phyloP scores from a whole-genome alignment of 192 early-diverging fungal genomes.

The Linnemannia exigua region DNA sequence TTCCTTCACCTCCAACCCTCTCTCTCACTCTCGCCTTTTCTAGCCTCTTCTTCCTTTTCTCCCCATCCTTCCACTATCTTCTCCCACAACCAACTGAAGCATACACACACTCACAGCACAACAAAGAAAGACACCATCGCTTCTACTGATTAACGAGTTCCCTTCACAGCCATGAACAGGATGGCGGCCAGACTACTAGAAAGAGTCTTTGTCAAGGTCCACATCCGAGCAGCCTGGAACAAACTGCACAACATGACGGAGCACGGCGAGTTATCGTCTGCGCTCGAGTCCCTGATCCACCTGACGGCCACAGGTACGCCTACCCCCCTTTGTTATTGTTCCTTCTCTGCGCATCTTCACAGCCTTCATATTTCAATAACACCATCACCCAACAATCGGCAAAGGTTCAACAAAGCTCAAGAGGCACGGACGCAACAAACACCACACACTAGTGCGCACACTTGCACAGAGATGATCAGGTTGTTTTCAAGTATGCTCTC shows the following conservation, averaged over 20 bases:
- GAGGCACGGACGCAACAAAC: neutral
- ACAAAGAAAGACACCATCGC: neutral
- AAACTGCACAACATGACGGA: slow-evolving; percentile 62
- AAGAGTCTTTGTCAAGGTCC: slow-evolving; percentile 55
- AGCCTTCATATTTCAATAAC: neutral
- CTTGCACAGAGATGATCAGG: neutral
- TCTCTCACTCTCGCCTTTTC: neutral
- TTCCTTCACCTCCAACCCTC: neutral
- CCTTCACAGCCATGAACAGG: slow-evolving; percentile 28
- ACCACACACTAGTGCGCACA: neutral
- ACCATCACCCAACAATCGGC: neutral
- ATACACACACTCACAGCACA: neutral
- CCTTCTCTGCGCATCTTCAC: neutral
- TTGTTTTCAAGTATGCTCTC: neutral
- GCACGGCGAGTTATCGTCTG: slow-evolving; percentile 57
- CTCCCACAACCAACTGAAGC: neutral
- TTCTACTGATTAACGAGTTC: neutral
- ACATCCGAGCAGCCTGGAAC: slow-evolving; percentile 61
- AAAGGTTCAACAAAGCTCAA: neutral
- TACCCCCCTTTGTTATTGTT: neutral
- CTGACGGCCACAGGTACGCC: slow-evolving; percentile 46
- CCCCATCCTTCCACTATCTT: neutral
- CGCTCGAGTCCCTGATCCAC: slow-evolving; percentile 61
- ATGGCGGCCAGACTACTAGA: slow-evolving; percentile 50
- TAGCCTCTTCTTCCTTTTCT: neutral